A percentile compares a stretch with the other conserved stretches of the same genome.
Conservation (phyloP, 768 basidiomycete species). For the Clavaria fumosa region DNA sequence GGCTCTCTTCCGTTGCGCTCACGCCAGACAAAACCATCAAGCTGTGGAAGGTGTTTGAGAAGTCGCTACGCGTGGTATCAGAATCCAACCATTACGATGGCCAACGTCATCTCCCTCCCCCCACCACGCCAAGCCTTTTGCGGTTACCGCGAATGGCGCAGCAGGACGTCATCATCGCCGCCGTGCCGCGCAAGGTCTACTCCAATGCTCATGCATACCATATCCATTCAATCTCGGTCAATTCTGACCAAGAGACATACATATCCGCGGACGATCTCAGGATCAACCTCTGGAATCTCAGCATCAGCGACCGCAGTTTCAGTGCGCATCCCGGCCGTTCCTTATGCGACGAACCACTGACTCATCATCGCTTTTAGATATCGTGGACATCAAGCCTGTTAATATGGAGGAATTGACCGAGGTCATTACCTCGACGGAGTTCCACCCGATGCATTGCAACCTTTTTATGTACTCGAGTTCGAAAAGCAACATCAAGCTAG, state of each 20-base stretch:
- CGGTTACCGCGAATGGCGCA: slow-evolving; percentile 82
- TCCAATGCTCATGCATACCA: slow-evolving; percentile 99
- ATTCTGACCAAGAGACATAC: slow-evolving; percentile 98
- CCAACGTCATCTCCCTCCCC: slow-evolving; percentile 52
- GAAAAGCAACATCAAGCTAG: slow-evolving; percentile 98
- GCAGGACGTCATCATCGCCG: slow-evolving; percentile 97
- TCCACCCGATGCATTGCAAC: slow-evolving; percentile 96
- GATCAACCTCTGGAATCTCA: slow-evolving; percentile 96
- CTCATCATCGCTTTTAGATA: slow-evolving; percentile 41
- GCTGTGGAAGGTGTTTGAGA: slow-evolving; percentile 99
- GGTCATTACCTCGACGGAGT: slow-evolving; percentile 99
- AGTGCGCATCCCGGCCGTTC: slow-evolving; percentile 41
- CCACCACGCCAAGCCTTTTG: slow-evolving; percentile 41
- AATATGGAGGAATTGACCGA: slow-evolving; percentile 99
- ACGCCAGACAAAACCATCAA: slow-evolving; percentile 95
- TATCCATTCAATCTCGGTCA: slow-evolving; percentile 98
- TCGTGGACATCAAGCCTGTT: slow-evolving; percentile 98
- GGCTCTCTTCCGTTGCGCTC: slow-evolving; percentile 6
- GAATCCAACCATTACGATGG: slow-evolving; percentile 91
- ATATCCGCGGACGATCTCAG: slow-evolving; percentile 98
- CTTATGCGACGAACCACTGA: not conserved
- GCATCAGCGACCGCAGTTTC: slow-evolving; percentile 97
- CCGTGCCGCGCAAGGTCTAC: slow-evolving; percentile 96
- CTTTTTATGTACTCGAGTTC: slow-evolving; percentile 99
- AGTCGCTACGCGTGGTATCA: slow-evolving; percentile 85